Base-by-base conservation (phyloP, 1,139 yeast species). In the Yamadazyma atmosphaerica region DNA sequence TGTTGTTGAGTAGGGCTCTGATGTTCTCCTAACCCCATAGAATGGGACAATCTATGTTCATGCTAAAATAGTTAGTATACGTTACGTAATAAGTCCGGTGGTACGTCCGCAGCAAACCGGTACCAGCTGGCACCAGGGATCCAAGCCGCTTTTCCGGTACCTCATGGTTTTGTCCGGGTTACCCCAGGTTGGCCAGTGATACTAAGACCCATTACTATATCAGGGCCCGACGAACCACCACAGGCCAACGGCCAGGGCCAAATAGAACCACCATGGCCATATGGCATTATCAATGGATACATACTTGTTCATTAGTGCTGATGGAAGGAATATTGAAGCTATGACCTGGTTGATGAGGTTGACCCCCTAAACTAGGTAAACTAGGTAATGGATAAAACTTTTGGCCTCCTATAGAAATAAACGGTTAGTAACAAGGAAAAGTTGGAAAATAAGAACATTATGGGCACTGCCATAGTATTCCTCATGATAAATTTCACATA, bases 311-410 rank as follows among this genome's bases (percentile, higher is more conserved):
- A 15, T 57, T 55, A 27, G 69, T 56, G 49, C 65, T 70, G 44
- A 74, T 68, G 23, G 77, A 66, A 11, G 78, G 77, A 37, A 74
- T 74, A 46, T 58, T 66, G 51, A 72, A 73, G 7, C 66, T 69
- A 45, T 68, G 76, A 33, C 62, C 65, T n/a, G 63, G 58, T 37
- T 60, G 69, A 44, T 60, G 68, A 12, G 57, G 56, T 18, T 72
- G 68, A 47, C 65, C 71, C 29, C 77, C 78, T 45, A 77, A 63
- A 34, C 77, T 74, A 13, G 81, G 76, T 39, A 76, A 65, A 41
- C 74, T 70, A 6, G 81, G 79, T 34, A 76, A 63, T 11, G 79
- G 73, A 47, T 74, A 74, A 46, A 72, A 70, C 25, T 72, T 64
- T 56, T 74, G 81, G 14, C 75, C 76, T 33, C 73, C 71, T 61